Percentiles rank a stretch among this genome's conserved stretches.
These are phyloP conservation scores for Ustilago nuda DNA, from an alignment of 1,284 basidiomycete species.

Conservation along the genomic window DNA sequence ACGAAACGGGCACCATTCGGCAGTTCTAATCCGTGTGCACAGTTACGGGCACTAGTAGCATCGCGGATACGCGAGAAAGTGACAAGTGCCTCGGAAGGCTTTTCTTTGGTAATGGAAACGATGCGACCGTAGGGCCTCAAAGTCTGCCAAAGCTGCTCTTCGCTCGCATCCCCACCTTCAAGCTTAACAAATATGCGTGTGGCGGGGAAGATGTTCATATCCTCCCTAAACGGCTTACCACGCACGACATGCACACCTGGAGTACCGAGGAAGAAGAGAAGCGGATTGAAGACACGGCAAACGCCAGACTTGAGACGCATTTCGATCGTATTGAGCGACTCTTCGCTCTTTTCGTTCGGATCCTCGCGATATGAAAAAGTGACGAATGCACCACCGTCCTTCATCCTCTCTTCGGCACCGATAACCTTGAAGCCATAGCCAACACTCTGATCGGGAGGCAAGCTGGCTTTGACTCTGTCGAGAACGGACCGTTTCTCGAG, in stretches of 20 bases:
- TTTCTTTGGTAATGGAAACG: slow-evolving; percentile 73
- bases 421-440: slow-evolving; percentile 63
- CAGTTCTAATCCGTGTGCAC: slow-evolving; percentile 78
- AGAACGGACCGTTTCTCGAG: slow-evolving; percentile 47
- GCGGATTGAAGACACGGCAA: slow-evolving; percentile 46
- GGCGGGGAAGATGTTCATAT: slow-evolving; percentile 62
- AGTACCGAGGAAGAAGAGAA: slow-evolving; percentile 47
- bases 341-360: slow-evolving; percentile 42
- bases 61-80: slow-evolving; percentile 72
- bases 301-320: slow-evolving; percentile 47
- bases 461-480: slow-evolving; percentile 47
- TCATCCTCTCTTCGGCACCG: slow-evolving; percentile 55
- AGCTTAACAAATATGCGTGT: slow-evolving; percentile 55
- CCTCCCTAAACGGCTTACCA: slow-evolving; percentile 62
- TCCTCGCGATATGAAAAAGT: slow-evolving; percentile 49
- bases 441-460: slow-evolving; percentile 47
- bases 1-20: slow-evolving; percentile 75
- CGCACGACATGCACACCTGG: slow-evolving; percentile 61
- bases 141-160: slow-evolving; percentile 63
- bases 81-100: slow-evolving; percentile 49
- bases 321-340: slow-evolving; percentile 55
- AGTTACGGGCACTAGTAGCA: slow-evolving; percentile 85
- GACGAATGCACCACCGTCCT: slow-evolving; percentile 62
- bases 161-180: slow-evolving; percentile 52
- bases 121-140: slow-evolving; percentile 85